Conservation (phyloP, 495 filamentous ascomycete species). For the Tuber aestivum region DNA sequence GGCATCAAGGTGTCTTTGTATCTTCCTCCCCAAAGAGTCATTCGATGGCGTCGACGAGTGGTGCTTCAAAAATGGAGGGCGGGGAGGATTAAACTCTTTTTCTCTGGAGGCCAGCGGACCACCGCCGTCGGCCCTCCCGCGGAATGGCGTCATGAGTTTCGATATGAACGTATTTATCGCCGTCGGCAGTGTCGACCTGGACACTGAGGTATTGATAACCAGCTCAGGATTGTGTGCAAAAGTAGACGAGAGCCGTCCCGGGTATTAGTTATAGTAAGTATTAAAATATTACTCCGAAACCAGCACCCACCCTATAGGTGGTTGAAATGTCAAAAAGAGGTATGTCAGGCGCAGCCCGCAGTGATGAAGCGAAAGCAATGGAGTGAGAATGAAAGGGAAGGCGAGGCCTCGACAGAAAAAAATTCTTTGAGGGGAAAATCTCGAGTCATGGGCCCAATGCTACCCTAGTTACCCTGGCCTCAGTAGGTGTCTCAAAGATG, state of each 20-base stretch:
- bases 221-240: conserved; percentile 2
- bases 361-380: neutral
- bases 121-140: neutral
- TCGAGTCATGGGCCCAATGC: neutral
- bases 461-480: neutral
- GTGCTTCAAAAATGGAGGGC: conserved; percentile 12
- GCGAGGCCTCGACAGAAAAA: neutral
- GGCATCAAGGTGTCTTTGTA: conserved; percentile 36
- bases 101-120: neutral
- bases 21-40: conserved; percentile 29
- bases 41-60: conserved; percentile 26
- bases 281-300: neutral
- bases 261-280: neutral
- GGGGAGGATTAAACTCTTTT: conserved; percentile 7
- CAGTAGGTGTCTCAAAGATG: neutral
- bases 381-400: neutral
- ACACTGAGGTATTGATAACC: conserved; percentile 13
- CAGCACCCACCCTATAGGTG: neutral
- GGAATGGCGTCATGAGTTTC: conserved; percentile 18
- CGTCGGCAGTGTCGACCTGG: conserved; percentile 21
- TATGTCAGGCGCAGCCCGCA: neutral
- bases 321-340: neutral
- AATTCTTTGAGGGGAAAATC: neutral
- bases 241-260: neutral
- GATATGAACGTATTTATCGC: conserved; percentile 20